Evolutionary conservation across 2,329 filamentous ascomycete species (phyloP).

Genomic region (Myriosclerotinia scirpicola): DNA sequence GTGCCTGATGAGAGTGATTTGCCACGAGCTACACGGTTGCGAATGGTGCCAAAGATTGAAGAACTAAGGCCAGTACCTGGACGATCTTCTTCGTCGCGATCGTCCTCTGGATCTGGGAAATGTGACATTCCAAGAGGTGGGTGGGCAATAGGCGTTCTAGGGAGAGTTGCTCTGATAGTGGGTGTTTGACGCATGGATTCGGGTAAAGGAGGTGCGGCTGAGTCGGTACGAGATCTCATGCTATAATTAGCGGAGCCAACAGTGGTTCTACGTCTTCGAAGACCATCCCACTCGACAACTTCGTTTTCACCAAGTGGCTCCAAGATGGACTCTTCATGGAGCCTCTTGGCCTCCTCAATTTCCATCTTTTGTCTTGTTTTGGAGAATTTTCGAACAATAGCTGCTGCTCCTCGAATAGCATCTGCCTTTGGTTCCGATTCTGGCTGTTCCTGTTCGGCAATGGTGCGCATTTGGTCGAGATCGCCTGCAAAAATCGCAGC

Average conservation of each 20-base stretch:
- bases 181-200: conserved; percentile 35
- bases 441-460: conserved; percentile 93
- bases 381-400: conserved; percentile 82
- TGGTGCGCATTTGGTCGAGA: conserved; percentile 90
- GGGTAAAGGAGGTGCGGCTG: conserved; percentile 35
- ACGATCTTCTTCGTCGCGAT: conserved; percentile 52
- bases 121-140: conserved; percentile 85
- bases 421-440: conserved; percentile 96
- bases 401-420: conserved; percentile 86
- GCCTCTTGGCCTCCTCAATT: conserved; percentile 71
- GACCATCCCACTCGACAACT: conserved; percentile 81
- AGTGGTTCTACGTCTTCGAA: conserved; percentile 69
- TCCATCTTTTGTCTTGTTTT: conserved; percentile 74
- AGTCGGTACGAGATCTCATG: conserved; percentile 34
- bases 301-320: conserved; percentile 77
- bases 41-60: conserved; percentile 58
- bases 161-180: conserved; percentile 24
- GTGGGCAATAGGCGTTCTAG: conserved; percentile 49
- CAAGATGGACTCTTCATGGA: conserved; percentile 78
- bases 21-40: conserved; percentile 45
- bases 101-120: conserved; percentile 67
- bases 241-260: conserved; percentile 38
- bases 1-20: conserved; percentile 25
- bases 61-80: conserved; percentile 52
- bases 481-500: conserved; percentile 89